These are phyloP conservation scores for Cytospora paraplurivora DNA, from an alignment of 2,329 filamentous ascomycete species.

Conservation along the genomic window DNA sequence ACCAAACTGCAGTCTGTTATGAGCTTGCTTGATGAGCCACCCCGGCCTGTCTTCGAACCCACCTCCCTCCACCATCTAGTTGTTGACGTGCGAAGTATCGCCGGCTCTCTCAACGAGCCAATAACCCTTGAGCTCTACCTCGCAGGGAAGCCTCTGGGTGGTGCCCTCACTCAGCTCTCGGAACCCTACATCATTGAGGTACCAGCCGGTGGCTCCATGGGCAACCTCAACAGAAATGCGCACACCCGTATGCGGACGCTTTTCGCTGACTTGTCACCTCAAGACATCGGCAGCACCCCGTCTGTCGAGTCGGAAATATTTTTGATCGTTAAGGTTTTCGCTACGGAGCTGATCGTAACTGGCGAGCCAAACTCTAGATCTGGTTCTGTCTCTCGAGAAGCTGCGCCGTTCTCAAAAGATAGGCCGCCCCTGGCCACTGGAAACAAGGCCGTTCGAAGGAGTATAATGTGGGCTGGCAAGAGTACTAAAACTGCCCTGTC, in stretches of 20 bases:
- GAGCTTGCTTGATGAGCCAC: conserved; percentile 87
- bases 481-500: conserved; percentile 57
- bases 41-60: conserved; percentile 66
- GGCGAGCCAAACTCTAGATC: conserved; percentile 55
- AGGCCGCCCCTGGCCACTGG: conserved; percentile 51
- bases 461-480: conserved; percentile 71
- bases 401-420: conserved; percentile 46
- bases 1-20: conserved; percentile 92
- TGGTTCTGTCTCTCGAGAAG: conserved; percentile 46
- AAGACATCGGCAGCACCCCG: conserved; percentile 66
- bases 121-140: conserved; percentile 78
- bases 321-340: conserved; percentile 78
- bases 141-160: conserved; percentile 68
- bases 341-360: conserved; percentile 52
- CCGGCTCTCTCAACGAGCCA: conserved; percentile 73
- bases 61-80: conserved; percentile 78
- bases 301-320: conserved; percentile 74
- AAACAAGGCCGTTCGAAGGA: conserved; percentile 60
- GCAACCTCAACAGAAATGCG: conserved; percentile 63
- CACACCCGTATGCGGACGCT: conserved; percentile 78
- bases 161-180: conserved; percentile 68
- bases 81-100: conserved; percentile 81
- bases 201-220: conserved; percentile 71
- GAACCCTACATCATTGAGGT: conserved; percentile 83
- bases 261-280: conserved; percentile 81